Conservation (phyloP, 495 filamentous ascomycete species). For the Amphirosellinia nigrospora region DNA sequence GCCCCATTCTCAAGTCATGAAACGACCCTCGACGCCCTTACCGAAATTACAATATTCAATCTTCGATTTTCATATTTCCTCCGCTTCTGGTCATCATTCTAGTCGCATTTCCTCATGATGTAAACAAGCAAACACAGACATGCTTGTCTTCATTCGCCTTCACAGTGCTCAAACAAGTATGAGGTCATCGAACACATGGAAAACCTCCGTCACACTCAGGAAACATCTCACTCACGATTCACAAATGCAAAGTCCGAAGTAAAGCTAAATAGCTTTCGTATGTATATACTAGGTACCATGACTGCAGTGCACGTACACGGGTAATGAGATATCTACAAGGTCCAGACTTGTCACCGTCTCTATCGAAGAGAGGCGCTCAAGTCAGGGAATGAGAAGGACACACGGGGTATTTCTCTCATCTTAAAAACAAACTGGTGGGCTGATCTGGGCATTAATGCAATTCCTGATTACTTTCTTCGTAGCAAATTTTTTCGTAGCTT, state of each 20-base stretch:
- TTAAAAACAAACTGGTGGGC: neutral
- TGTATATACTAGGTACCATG: conserved; percentile 13
- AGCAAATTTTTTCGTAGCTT: neutral
- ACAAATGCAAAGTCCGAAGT: too few species aligned
- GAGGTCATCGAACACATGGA: neutral
- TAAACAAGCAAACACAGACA: neutral
- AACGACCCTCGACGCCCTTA: neutral
- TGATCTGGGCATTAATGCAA: conserved; percentile 8
- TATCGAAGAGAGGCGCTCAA: neutral
- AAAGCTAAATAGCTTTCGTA: neutral
- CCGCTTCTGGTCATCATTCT: neutral
- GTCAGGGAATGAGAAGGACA: neutral
- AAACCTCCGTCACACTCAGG: neutral
- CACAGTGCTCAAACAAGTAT: neutral
- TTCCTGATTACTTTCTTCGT: neutral
- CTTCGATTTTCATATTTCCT: neutral
- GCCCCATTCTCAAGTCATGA: neutral
- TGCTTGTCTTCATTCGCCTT: neutral
- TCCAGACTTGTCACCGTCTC: neutral
- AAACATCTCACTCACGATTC: neutral
- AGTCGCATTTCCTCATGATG: neutral
- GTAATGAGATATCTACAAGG: conserved; percentile 23
- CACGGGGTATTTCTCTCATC: neutral
- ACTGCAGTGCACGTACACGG: conserved; percentile 13
- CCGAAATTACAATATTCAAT: neutral